Evolutionary conservation across 2,329 filamentous ascomycete genomes (phyloP).

Genomic region (Beauveria scarabaeidicola): DNA sequence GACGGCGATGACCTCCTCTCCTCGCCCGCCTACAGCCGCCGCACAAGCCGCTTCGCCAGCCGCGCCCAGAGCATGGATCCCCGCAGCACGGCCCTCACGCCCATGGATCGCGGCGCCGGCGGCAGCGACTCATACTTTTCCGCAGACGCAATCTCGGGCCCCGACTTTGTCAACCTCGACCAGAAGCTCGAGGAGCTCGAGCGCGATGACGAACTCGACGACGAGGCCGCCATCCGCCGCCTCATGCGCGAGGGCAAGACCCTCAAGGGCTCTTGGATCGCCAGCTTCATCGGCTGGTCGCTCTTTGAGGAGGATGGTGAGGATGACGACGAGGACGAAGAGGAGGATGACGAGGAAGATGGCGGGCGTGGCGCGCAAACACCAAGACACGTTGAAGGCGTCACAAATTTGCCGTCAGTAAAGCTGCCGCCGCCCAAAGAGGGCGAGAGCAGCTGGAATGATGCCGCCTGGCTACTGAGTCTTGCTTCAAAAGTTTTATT

Average conservation of each 20-base stretch:
- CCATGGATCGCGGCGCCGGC: conserved; percentile 26
- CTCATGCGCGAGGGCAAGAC: conserved; percentile 46
- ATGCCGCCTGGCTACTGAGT: conserved; percentile 59
- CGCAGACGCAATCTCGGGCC: conserved; percentile 35
- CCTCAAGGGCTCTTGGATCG: conserved; percentile 50
- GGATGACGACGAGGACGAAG: conserved; percentile 36
- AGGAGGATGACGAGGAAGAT: conserved; percentile 23
- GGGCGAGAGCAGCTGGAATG: conserved; percentile 55
- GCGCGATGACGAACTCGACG: conserved; percentile 41
- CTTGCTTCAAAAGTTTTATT: conserved; percentile 56
- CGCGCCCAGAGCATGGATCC: conserved; percentile 26
- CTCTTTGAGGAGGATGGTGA: conserved; percentile 54
- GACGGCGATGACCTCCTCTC: conserved; percentile 26
- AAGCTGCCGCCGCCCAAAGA: conserved; percentile 39
- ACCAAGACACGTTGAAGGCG: conserved; percentile 31
- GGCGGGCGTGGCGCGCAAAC: conserved; percentile 25
- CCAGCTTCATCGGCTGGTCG: conserved; percentile 49
- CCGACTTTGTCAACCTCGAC: conserved; percentile 56
- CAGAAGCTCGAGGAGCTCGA: conserved; percentile 50
- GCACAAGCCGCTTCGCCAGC: conserved; percentile 37
- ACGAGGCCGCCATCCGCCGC: conserved; percentile 50
- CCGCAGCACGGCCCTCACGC: conserved; percentile 35
- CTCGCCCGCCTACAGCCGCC: conserved; percentile 35
- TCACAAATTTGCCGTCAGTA: conserved; percentile 34
- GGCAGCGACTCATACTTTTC: conserved; percentile 38